Conservation (phyloP, 192 early-diverging fungal genomes). For the Entrophospora sp. region DNA sequence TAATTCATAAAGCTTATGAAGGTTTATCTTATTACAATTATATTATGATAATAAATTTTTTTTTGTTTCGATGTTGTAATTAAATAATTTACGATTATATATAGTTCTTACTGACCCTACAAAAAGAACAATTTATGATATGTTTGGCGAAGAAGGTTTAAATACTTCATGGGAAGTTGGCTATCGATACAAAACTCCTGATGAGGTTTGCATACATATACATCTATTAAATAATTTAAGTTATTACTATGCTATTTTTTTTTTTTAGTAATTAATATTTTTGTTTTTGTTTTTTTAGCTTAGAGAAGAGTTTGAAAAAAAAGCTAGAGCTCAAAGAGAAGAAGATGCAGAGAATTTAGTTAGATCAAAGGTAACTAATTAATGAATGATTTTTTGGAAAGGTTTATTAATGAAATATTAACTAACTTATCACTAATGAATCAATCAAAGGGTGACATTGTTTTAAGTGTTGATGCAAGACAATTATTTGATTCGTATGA, state of each 20-base stretch:
- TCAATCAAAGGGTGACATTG: slow-evolving; percentile 32
- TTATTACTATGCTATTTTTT: not conserved
- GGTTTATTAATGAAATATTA: not conserved
- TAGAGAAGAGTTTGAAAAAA: slow-evolving; percentile 55
- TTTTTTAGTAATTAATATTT: not conserved
- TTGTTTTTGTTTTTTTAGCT: slow-evolving; percentile 30
- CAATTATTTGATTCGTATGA: slow-evolving; percentile 44
- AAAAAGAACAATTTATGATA: slow-evolving; percentile 81
- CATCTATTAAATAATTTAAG: not conserved
- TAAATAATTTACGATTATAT: not conserved
- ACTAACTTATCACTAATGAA: not conserved
- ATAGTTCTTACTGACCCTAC: slow-evolving; percentile 75
- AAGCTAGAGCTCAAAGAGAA: slow-evolving; percentile 47
- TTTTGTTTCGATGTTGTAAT: not conserved
- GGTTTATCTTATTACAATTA: slow-evolving; percentile 20
- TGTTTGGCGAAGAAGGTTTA: slow-evolving; percentile 85
- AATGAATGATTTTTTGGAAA: not conserved
- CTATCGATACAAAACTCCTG: slow-evolving; percentile 53
- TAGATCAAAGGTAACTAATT: slow-evolving; percentile 39
- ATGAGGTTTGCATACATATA: slow-evolving; percentile 36
- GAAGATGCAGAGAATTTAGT: slow-evolving; percentile 58
- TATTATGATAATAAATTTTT: too few species aligned
- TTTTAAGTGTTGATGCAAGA: slow-evolving; percentile 42
- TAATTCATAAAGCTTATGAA: slow-evolving; percentile 74
- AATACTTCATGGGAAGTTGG: slow-evolving; percentile 53